These are phyloP conservation scores for Daldinia vernicosa DNA, from an alignment of 495 filamentous ascomycete species.

Conservation along the genomic window DNA sequence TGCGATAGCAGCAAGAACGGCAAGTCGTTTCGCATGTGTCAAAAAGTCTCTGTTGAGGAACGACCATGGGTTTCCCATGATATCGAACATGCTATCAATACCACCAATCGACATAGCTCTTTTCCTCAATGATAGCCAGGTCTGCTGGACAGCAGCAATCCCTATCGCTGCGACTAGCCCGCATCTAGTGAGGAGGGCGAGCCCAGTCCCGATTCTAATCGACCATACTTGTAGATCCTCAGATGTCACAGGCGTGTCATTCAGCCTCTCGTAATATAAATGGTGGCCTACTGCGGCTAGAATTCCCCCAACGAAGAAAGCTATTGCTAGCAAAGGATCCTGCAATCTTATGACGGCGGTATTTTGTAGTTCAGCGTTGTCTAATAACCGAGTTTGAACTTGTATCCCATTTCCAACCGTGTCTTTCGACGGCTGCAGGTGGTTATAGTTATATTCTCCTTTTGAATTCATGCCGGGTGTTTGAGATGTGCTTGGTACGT, in stretches of 20 bases:
- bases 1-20: neutral
- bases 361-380: neutral
- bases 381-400: neutral
- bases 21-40: neutral
- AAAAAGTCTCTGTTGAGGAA: neutral
- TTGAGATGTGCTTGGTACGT: neutral
- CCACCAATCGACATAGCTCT: conserved; percentile 28
- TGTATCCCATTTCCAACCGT: neutral
- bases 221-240: neutral
- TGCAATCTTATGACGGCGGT: neutral
- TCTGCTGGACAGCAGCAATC: conserved; percentile 22
- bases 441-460: neutral
- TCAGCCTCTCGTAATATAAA: neutral
- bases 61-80: conserved; percentile 27
- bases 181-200: neutral
- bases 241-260: neutral
- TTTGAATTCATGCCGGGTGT: neutral
- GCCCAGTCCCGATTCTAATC: neutral
- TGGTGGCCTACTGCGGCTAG: neutral
- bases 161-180: conserved; percentile 24
- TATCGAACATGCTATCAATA: conserved; percentile 32
- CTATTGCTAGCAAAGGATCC: neutral
- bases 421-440: neutral
- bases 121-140: conserved; percentile 25
- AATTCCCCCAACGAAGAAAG: neutral